Evolutionary conservation across 164 flowering plant genomes (phyloP).

Genomic region (Chimonanthus praecox): DNA sequence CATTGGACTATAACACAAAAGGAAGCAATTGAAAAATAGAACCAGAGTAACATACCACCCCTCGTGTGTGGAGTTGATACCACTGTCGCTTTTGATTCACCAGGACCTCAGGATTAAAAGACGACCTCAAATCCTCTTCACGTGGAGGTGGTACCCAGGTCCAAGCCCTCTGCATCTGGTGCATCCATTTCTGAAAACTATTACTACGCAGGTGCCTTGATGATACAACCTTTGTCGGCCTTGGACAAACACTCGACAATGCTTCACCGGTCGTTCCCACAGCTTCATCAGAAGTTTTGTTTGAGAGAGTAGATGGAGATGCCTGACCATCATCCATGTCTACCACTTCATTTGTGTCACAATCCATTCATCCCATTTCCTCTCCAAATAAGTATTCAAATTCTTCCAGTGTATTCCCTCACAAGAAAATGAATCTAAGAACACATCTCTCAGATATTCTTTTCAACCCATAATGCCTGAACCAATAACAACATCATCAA

Average conservation of each 20-base stretch:
- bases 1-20: not conserved
- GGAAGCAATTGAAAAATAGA: not conserved
- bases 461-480: not conserved
- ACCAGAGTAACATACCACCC: constrained; percentile 34
- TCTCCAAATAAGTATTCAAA: too few species aligned
- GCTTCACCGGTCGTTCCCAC: not conserved
- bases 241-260: not conserved
- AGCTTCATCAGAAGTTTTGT: not conserved
- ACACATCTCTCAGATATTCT: not conserved
- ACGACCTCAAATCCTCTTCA: constrained; percentile 14
- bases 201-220: constrained; percentile 21
- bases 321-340: not conserved
- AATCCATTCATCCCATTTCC: not conserved
- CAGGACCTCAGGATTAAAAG: constrained; percentile 83
- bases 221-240: not conserved
- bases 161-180: constrained; percentile 77
- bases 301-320: not conserved
- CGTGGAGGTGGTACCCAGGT: constrained; percentile 35
- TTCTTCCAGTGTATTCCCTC: not conserved
- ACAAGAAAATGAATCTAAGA: not conserved
- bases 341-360: not conserved
- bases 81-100: constrained; percentile 93
- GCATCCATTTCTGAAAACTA: constrained; percentile 63
- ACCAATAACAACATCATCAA: not conserved
- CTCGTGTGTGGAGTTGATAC: constrained; percentile 74